phyloP scores from a whole-genome alignment of 75 land plant genomes.

The Pinus albicaulis region DNA sequence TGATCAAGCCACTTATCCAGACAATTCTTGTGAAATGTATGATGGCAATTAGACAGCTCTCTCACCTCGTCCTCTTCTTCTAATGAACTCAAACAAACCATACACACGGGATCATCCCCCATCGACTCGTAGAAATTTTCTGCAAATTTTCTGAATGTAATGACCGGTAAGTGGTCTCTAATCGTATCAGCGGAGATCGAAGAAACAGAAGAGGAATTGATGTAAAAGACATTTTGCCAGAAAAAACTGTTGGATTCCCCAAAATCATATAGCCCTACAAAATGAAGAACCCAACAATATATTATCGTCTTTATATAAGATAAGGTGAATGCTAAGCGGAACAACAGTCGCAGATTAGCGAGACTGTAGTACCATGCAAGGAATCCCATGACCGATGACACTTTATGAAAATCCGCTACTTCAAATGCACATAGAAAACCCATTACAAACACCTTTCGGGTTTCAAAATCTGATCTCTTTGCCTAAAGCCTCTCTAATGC shows the following conservation, averaged over 20 bases:
- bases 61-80: slow-evolving; percentile 20
- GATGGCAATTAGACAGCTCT: slow-evolving; percentile 25
- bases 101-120: slow-evolving; percentile 11
- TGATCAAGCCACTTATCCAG: slow-evolving; percentile 41
- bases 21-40: slow-evolving; percentile 42
- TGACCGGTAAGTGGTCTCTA: slow-evolving; percentile 40
- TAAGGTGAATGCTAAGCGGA: slow-evolving; percentile 14
- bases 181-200: slow-evolving; percentile 23
- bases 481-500: no score
- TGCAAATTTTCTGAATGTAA: slow-evolving; percentile 23
- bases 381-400: no score
- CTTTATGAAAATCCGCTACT: no score
- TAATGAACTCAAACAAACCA: slow-evolving; percentile 28
- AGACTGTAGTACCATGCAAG: background rate
- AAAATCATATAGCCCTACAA: slow-evolving; percentile 33
- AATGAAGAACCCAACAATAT: slow-evolving; percentile 8
- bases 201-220: slow-evolving; percentile 3
- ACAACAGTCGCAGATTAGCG: slow-evolving; percentile 16
- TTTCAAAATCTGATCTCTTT: no score
- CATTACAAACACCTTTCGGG: no score
- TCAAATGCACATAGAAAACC: no score
- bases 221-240: background rate
- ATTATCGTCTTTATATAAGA: slow-evolving; percentile 17
- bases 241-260: slow-evolving; percentile 20
- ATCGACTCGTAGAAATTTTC: background rate